Evolutionary conservation across 73 alveolate genomes (phyloP), one percentile per base, ranked within the genome.

Genomic region (Paramecium sonneborni): DNA sequence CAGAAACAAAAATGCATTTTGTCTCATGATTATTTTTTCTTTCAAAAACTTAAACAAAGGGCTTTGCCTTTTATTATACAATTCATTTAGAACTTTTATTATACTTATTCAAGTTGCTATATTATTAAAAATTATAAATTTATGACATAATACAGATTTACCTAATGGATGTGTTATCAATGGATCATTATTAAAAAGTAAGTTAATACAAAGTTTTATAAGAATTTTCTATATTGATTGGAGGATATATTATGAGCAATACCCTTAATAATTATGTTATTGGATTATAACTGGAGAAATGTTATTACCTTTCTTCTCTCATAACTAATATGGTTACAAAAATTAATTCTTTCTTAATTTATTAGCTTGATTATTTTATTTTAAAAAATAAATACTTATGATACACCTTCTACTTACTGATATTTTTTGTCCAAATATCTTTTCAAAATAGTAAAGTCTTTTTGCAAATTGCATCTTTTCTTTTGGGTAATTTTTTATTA

Each of bases 161-260:
- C n/a, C n/a, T n/a, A n/a, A n/a, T n/a, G n/a, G n/a, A n/a, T n/a
- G n/a, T n/a, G n/a, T n/a, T n/a, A n/a, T n/a, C n/a, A n/a, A 0
- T 74, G 90, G 10, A 79, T 79, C 90, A 39, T 46, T 41, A 79
- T 44, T 44, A 43, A 79, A 79, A 79, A 79, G 41, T 79, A 79
- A 7, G 41, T 79, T 62, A 79, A 24, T 38, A 46, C 74, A 2
- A 79, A 32, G 55, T 76, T 41, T 41, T n/a, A n/a, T n/a, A n/a
- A n/a, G n/a, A 9, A 79, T 79, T 44, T 79, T 79, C 2, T 21
- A 34, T 18, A 44, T 34, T 21, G 90, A 79, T 79, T 79, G 28
- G 28, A 44, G 90, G 90, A 79, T 41, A 79, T 41, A 79, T 79
- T 3, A 79, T 43, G 0, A 76, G 90, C 55, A 79, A n/a, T 24